phyloP scores from a whole-genome alignment of 2,329 filamentous ascomycete genomes.

The Nemania sp. region DNA sequence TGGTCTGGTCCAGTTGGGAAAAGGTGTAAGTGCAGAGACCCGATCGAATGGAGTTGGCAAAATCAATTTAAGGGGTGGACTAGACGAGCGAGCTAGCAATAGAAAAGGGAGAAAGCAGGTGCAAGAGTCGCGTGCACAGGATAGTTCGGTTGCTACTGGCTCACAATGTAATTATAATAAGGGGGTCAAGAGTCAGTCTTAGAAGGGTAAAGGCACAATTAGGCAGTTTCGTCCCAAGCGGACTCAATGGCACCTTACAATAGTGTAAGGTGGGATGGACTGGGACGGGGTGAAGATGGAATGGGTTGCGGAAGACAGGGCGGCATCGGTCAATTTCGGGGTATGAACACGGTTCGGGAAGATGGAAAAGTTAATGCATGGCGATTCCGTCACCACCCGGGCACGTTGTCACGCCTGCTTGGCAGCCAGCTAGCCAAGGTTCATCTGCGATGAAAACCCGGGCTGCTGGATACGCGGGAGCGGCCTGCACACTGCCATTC shows the following conservation, averaged over 20 bases:
- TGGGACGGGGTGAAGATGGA: conserved; percentile 3
- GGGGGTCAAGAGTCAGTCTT: conserved; percentile 5
- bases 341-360: conserved; percentile 18
- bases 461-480: conserved; percentile 18
- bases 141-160: too few species aligned
- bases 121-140: background rate
- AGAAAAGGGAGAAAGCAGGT: background rate
- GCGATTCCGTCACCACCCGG: conserved; percentile 39
- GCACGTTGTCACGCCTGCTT: conserved; percentile 4
- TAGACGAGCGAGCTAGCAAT: background rate
- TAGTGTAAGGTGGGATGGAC: background rate
- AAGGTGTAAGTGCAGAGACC: conserved; percentile 7
- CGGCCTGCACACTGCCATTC: too few species aligned
- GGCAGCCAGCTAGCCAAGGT: conserved; percentile 23
- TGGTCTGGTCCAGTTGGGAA: conserved; percentile 1
- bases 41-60: background rate
- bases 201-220: conserved; percentile 7
- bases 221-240: conserved; percentile 9
- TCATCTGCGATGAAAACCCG: conserved; percentile 28
- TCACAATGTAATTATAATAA: background rate
- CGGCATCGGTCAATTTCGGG: conserved; percentile 21
- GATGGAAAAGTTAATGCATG: conserved; percentile 30
- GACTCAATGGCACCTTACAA: conserved; percentile 1
- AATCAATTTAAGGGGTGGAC: conserved; percentile 4
- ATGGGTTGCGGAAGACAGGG: conserved; percentile 15